Base-by-base conservation (phyloP, 2,329 filamentous ascomycete genomes). In the Ascochyta koolunga region DNA sequence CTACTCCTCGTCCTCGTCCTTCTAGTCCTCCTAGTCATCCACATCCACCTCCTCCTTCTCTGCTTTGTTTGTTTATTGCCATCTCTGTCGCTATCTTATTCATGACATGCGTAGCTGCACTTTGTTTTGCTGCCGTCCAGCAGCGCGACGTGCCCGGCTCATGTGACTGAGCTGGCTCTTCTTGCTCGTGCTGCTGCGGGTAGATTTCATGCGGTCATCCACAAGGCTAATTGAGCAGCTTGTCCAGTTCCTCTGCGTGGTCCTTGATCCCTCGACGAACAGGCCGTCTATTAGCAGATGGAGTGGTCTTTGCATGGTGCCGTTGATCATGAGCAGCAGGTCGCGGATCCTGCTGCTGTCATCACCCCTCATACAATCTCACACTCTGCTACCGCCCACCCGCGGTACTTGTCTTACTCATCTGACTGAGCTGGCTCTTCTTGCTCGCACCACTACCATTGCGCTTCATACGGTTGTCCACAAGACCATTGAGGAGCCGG, bases 271-370 rank as follows among this genome's bases (percentile, higher is more conserved):
- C 70, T 96, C 90, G 43, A 86, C 87, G 78, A 96, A 98, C 50
- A 98, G 78, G 19, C 86, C 85, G 13, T 86, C 86, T 43, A 89
- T 91, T 38, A 96, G 82, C 0, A n/a, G n/a, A n/a, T n/a, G n/a
- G 93, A 93, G 73, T 98, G 93, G 53, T 96, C 91, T n/a, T 85
- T 83, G 1, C 89, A 86, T 89, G 73, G 93, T 96, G 76, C 98
- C 93, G 70, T 96, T 93, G 22, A 99, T 91, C 56, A 98, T 89
- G n/a, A n/a, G n/a, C n/a, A n/a, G n/a, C n/a, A n/a, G n/a, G n/a
- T n/a, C n/a, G n/a, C n/a, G n/a, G n/a, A 27, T 9, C 10, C 24
- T 9, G 10, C 8, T 9, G 24, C n/a, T 27, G 5, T 27, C 7
- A 9, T 27, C 7, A 8, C 24, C 24, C 24, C 7, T 6, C 24